Evolutionary conservation across 208 protist genomes (phyloP).

Genomic region (Wallacemonas rigidus): DNA sequence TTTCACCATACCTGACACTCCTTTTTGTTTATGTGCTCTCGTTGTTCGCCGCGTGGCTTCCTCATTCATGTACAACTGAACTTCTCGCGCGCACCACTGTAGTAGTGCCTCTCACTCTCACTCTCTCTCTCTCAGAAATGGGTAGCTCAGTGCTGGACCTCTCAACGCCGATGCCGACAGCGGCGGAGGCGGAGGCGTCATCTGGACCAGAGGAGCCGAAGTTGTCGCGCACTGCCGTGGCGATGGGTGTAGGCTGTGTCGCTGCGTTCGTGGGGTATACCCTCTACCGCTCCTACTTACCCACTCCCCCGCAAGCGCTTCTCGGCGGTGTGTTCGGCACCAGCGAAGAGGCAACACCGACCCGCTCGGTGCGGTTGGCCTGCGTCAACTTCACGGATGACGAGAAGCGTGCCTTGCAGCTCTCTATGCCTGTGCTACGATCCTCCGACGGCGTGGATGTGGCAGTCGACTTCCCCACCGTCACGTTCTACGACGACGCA

Average conservation of each 20-base stretch:
- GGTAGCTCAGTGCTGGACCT: background rate
- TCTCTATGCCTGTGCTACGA: conserved; percentile 33
- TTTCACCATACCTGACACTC: too few relatives aligned
- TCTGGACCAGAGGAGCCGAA: background rate
- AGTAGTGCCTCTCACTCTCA: too few relatives aligned
- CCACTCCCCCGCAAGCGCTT: conserved; percentile 45
- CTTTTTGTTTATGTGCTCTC: too few relatives aligned
- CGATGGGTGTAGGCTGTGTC: conserved; percentile 42
- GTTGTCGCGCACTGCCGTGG: conserved; percentile 20
- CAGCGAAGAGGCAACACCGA: background rate
- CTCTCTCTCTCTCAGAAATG: background rate
- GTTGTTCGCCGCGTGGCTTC: too few relatives aligned
- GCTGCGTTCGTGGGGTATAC: conserved; percentile 45
- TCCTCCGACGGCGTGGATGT: conserved; percentile 26
- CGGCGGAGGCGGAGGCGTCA: background rate
- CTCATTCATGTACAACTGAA: too few relatives aligned
- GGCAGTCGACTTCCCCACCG: conserved; percentile 35
- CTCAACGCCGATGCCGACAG: background rate
- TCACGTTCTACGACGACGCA: conserved; percentile 69
- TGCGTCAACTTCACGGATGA: conserved; percentile 65
- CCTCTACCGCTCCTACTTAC: conserved; percentile 28
- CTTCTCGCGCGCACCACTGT: too few relatives aligned
- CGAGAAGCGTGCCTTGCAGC: conserved; percentile 21
- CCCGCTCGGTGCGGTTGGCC: conserved; percentile 21
- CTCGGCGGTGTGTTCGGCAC: background rate